phyloP scores from a whole-genome alignment of 208 protist genomes.

The Trypanosoma mega region DNA sequence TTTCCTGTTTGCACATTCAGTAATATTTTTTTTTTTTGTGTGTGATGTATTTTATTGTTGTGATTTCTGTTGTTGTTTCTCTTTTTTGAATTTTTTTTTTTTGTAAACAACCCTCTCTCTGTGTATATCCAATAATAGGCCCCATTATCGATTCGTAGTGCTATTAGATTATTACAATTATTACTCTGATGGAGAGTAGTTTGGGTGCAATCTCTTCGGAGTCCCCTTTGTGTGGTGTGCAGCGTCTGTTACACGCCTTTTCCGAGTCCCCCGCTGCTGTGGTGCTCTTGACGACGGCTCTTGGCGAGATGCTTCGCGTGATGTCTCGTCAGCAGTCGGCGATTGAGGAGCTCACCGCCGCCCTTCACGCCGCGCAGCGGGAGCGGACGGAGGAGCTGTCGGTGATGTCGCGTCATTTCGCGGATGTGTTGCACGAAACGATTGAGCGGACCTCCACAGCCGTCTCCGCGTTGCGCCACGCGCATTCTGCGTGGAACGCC shows the following conservation, averaged over 20 bases:
- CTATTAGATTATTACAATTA: no score
- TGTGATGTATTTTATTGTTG: neutral
- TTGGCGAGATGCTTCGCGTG: constrained; percentile 20
- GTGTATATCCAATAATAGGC: no score
- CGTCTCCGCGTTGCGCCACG: constrained; percentile 4
- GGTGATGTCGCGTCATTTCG: constrained; percentile 7
- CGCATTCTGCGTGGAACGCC: no score
- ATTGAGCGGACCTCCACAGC: constrained; percentile 18
- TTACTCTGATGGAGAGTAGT: no score
- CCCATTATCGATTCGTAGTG: no score
- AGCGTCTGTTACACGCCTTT: constrained; percentile 19
- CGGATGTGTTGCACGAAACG: constrained; percentile 17
- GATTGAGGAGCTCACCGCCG: constrained; percentile 5
- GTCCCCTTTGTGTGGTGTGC: constrained; percentile 3
- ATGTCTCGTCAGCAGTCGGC: constrained; percentile 15
- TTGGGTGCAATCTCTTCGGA: neutral
- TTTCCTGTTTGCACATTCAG: constrained; percentile 3
- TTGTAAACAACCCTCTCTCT: neutral
- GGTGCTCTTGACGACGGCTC: constrained; percentile 14
- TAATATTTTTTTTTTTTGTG: neutral
- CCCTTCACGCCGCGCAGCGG: neutral
- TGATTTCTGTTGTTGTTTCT: neutral
- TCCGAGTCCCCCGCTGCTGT: constrained; percentile 11
- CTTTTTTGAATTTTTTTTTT: constrained; percentile 8
- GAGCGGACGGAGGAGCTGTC: constrained; percentile 2